Conservation (phyloP, 2,329 filamentous ascomycete species). For the Pyricularia sp. region DNA sequence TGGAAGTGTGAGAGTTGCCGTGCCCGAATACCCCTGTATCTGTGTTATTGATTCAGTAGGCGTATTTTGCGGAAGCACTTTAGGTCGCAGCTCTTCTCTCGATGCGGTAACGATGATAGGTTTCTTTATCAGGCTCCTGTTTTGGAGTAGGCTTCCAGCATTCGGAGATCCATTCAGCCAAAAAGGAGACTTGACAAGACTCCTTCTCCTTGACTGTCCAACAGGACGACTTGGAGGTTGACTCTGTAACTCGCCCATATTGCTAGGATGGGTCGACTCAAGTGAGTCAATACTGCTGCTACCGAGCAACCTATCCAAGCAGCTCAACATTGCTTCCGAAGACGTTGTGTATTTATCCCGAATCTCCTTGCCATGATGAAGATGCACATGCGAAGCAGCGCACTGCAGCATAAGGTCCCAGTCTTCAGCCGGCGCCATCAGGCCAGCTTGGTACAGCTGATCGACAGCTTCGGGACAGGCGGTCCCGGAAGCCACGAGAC, state of each 20-base stretch:
- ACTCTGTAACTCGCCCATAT: not conserved
- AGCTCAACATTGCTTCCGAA: not conserved
- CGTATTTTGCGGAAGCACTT: not conserved
- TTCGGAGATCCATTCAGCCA: not conserved
- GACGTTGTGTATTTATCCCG: not conserved
- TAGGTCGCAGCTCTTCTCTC: not conserved
- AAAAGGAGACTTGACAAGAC: slow-evolving; percentile 4
- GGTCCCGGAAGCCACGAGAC: slow-evolving; percentile 15
- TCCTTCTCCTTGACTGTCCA: not conserved
- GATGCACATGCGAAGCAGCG: slow-evolving; percentile 11
- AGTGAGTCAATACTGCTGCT: not conserved
- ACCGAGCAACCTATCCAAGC: not conserved
- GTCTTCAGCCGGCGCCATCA: slow-evolving; percentile 22
- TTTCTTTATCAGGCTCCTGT: not conserved
- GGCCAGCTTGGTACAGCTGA: slow-evolving; percentile 16
- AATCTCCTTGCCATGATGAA: not conserved
- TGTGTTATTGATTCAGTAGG: not conserved
- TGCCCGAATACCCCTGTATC: not conserved
- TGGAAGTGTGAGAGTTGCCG: slow-evolving; percentile 1
- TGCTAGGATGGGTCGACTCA: not conserved
- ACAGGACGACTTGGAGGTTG: not conserved
- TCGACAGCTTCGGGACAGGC: slow-evolving; percentile 17
- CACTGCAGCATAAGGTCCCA: slow-evolving; percentile 23
- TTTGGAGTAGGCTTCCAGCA: not conserved
- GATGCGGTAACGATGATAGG: not conserved